These are phyloP conservation scores for Tuber melanosporum DNA, from an alignment of 495 filamentous ascomycete genomes.

Conservation along the genomic window DNA sequence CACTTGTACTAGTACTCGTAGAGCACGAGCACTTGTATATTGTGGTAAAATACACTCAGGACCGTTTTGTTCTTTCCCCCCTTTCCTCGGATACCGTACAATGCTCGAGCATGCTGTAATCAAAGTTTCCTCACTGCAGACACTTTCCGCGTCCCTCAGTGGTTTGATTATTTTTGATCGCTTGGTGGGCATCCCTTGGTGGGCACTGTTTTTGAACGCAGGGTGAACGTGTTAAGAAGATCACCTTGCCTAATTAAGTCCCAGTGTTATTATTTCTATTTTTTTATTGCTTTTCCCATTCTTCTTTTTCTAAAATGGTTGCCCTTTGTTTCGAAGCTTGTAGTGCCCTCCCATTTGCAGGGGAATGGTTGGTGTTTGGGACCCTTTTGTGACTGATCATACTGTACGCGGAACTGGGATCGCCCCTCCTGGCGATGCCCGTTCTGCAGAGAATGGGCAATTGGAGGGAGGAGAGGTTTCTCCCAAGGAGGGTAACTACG, in stretches of 20 bases:
- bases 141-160: background rate
- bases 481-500: background rate
- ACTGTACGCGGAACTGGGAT: constrained; percentile 31
- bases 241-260: background rate
- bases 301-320: background rate
- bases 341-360: background rate
- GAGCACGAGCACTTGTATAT: background rate
- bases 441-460: background rate
- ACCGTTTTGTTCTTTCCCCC: background rate
- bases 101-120: background rate
- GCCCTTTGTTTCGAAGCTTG: background rate
- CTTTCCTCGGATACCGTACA: background rate
- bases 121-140: constrained; percentile 4
- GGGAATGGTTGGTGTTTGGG: constrained; percentile 31
- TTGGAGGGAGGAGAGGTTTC: background rate
- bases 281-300: background rate
- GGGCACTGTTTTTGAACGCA: background rate
- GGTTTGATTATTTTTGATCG: background rate
- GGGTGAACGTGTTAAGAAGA: background rate
- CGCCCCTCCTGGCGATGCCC: background rate
- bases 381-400: constrained; percentile 36
- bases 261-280: background rate
- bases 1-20: too few relatives aligned
- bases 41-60: background rate
- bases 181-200: background rate